Base-by-base conservation (phyloP, 1,284 basidiomycete species). In the Xerocomus nothofagi region DNA sequence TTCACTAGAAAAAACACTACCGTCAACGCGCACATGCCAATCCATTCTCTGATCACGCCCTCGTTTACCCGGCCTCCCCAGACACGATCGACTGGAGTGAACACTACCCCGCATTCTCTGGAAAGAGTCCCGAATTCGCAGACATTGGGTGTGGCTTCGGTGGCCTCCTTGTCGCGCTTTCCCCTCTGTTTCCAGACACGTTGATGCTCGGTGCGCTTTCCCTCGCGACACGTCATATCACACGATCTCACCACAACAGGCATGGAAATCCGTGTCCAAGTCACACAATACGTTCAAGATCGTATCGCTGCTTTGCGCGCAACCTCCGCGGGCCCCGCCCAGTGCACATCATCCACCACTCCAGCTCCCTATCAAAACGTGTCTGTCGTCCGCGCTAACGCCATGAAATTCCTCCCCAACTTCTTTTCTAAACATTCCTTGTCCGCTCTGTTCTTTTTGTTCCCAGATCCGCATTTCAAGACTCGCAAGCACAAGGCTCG, bases 401-500 rank as follows among this genome's bases (percentile, higher is more conserved):
- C 92, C 39, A 98, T 98, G 96, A 99, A 99, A 74, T 98, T 98
- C 71, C 80, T 98, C 56, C 92, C 95, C 12, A 99, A 99, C 73
- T 98, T 95, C 72, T 98, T 99, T 71, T 69, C 79, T 11, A 94
- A 95, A 66, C 86, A 86, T 53, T 96, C 97, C 58, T 77, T 98
- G 42, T 86, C 87, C 29, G 90, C 97, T 54, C 80, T 99, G 54
- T 99, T 99, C 75, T 98, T 99, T 77, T 82, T 99, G 53, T 99
- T 98, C 71, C 97, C 97, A 29, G 97, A 99, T 71, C 97, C 97
- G 0, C 97, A 99, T 71, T 99, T 99, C 80, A 99, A 99, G 71
- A 80, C 83, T 17, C 86, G 95, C 60, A 99, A 99, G 70, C 96
- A 98, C 78, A 99, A 99, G 74, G 96, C 96, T 6, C 85, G 97